A percentile compares a stretch with the other conserved stretches of the same genome.
These are phyloP conservation scores for Mycena galopus DNA, from an alignment of 768 basidiomycete genomes.

Conservation along the genomic window DNA sequence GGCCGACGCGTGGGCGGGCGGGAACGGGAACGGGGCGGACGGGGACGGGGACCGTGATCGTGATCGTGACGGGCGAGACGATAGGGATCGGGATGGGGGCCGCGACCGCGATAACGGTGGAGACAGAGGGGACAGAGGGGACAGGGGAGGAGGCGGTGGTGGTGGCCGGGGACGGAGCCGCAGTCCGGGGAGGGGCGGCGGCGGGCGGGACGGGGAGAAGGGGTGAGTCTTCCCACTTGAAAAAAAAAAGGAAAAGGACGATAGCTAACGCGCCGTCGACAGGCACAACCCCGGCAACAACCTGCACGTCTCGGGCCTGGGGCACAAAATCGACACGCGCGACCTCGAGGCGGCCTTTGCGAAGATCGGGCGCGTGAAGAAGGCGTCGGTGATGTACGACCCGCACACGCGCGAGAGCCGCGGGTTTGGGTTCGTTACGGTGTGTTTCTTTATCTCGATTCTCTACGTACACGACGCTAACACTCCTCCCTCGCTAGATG, in stretches of 20 bases:
- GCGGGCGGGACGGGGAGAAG: slow-evolving; percentile 59
- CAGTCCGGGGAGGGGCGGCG: slow-evolving; percentile 73
- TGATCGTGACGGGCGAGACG: slow-evolving; percentile 12
- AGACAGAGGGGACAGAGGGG: too few relatives aligned
- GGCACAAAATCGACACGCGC: slow-evolving; percentile 76
- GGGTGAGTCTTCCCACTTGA: slow-evolving; percentile 55
- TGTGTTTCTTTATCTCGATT: too few relatives aligned
- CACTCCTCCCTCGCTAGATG: slow-evolving; percentile 56
- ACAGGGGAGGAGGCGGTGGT: slow-evolving; percentile 5
- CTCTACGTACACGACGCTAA: slow-evolving; percentile 29
- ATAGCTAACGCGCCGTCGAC: slow-evolving; percentile 18
- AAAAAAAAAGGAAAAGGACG: too few relatives aligned
- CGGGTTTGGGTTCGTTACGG: slow-evolving; percentile 75
- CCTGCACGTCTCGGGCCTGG: slow-evolving; percentile 71
- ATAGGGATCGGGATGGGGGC: slow-evolving; percentile 52
- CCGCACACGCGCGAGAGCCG: slow-evolving; percentile 77
- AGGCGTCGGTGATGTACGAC: slow-evolving; percentile 81
- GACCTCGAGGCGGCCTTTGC: slow-evolving; percentile 91
- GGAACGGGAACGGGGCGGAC: too few relatives aligned
- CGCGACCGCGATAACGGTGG: slow-evolving; percentile 51
- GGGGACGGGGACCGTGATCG: background rate
- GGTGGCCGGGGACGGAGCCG: slow-evolving; percentile 72
- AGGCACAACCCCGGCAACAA: slow-evolving; percentile 79
- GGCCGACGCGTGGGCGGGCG: too few relatives aligned
- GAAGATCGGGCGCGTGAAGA: slow-evolving; percentile 88